Evolutionary conservation across 2,329 filamentous ascomycete species (phyloP).

Genomic region (Lachnellula occidentalis): DNA sequence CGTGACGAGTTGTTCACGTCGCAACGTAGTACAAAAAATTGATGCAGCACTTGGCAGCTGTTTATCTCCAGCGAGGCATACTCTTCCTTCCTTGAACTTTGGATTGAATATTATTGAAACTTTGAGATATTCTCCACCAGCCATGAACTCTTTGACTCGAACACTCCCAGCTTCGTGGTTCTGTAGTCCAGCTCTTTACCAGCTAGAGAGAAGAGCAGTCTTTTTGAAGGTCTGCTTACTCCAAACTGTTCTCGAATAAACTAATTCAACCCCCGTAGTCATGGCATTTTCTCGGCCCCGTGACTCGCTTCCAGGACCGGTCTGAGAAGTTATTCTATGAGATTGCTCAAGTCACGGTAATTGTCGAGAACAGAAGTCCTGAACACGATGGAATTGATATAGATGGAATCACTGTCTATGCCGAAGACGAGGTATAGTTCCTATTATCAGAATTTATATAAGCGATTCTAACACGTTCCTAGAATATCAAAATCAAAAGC

Average conservation of each 20-base stretch:
- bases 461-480: not conserved
- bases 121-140: not conserved
- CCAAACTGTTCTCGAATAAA: not conserved
- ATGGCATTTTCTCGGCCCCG: conserved; percentile 48
- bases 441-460: not conserved
- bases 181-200: conserved; percentile 42
- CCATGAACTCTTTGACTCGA: conserved; percentile 26
- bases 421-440: conserved; percentile 19
- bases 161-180: conserved; percentile 51
- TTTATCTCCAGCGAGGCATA: too few relatives aligned
- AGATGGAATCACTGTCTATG: conserved; percentile 36
- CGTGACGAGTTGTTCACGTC: not conserved
- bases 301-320: conserved; percentile 42
- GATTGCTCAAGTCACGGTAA: conserved; percentile 41
- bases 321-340: conserved; percentile 43
- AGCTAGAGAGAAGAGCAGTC: conserved; percentile 44
- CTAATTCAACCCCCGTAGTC: conserved; percentile 30
- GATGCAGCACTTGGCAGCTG: too few relatives aligned
- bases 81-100: not conserved
- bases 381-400: conserved; percentile 16
- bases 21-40: not conserved
- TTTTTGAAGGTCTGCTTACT: conserved; percentile 39
- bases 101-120: not conserved
- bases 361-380: conserved; percentile 32
- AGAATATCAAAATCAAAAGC: conserved; percentile 26